phyloP scores from a whole-genome alignment of 345 rosid genomes.

The Citrus glauca region DNA sequence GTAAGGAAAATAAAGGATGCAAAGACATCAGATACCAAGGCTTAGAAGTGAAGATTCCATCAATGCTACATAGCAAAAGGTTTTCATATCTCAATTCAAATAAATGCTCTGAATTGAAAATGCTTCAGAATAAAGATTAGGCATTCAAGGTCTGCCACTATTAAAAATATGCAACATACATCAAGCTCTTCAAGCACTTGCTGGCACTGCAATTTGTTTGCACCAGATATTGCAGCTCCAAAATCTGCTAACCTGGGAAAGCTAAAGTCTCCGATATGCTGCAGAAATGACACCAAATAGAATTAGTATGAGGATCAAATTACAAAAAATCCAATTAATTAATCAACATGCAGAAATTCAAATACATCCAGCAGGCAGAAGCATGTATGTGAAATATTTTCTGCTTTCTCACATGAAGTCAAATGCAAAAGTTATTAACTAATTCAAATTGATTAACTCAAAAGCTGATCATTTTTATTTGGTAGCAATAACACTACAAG shows the following conservation, averaged over 20 bases:
- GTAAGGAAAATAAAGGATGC: not conserved
- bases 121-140: not conserved
- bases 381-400: not conserved
- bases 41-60: not conserved
- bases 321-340: not conserved
- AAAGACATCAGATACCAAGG: not conserved
- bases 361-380: not conserved
- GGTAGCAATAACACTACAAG: not conserved
- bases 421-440: not conserved
- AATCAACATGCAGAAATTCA: not conserved
- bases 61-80: not conserved
- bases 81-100: not conserved
- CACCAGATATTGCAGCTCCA: constrained; percentile 98
- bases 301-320: not conserved
- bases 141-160: constrained; percentile 1
- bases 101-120: not conserved
- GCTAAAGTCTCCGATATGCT: constrained; percentile 96
- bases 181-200: constrained; percentile 97
- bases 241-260: constrained; percentile 92
- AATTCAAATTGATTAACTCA: not conserved
- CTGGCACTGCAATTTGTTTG: constrained; percentile 79
- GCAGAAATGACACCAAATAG: constrained; percentile 24
- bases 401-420: not conserved
- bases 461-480: not conserved
- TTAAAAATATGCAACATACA: constrained; percentile 45